Evolutionary conservation across 306 rosid species (phyloP), one percentile per base, ranked within the genome.

Genomic region (Ochetophila trinervis): DNA sequence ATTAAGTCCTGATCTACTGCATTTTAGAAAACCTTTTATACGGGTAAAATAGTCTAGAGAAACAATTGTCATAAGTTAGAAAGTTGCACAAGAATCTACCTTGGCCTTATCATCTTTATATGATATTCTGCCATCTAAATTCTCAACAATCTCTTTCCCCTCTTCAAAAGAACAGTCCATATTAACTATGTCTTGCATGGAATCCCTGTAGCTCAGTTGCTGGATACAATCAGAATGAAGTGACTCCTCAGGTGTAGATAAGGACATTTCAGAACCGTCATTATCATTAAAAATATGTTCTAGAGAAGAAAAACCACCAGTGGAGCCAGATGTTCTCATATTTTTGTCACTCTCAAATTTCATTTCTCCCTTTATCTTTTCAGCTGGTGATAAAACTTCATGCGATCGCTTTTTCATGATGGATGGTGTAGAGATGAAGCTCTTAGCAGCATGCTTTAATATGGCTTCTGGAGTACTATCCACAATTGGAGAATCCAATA

Each of bases 401-500:
- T 91, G 79, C 65, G 67, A 79, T 71, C 95, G 83, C 85, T 86
- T 94, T 86, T 82, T 93, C 78, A 83, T 63, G 62, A 93, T 87
- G 59, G 99, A 87, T 54, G 96, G 91, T 30, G 96, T 69, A 0
- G 80, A 50, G 13, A 6, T 85, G 71, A 89, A 87, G 68, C 90
- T 87, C 87, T 84, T 93, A 63, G 98, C 88, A 49, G 96, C 97
- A 86, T 75, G 77, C 75, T 80, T 85, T 67, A 89, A 76, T 62
- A 88, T 62, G 40, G 88, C 93, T 72, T 84, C 87, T 0, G 97
- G 96, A 83, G 91, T 90, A 68, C 74, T 70, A 72, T 78, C 86
- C 5, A 63, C 84, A 70, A 84, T 75, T 52, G 99, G 99, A 1
- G 97, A 90, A 65, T 86, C 97, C 90, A 95, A 88, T 66, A 86